These are phyloP conservation scores for Apiospora phragmitis DNA, from an alignment of 2,329 filamentous ascomycete species.

Conservation along the genomic window DNA sequence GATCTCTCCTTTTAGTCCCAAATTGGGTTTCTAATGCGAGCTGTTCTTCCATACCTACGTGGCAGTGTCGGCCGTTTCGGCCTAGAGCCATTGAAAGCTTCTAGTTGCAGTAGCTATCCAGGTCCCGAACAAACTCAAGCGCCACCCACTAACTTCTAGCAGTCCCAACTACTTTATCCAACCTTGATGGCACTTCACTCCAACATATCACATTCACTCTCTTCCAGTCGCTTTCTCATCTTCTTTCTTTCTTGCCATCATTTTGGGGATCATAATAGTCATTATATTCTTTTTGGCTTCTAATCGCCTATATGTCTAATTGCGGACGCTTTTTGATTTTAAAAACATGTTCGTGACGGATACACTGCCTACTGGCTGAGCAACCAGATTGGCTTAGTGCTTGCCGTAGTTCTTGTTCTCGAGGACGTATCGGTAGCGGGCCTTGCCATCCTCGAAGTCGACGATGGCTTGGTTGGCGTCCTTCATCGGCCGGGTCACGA, in stretches of 20 bases:
- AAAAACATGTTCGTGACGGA: not conserved
- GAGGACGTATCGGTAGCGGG: slow-evolving; percentile 50
- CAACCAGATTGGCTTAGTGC: slow-evolving; percentile 17
- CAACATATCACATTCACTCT: not conserved
- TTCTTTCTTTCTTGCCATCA: not conserved
- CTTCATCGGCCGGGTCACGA: slow-evolving; percentile 56
- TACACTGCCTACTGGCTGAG: not conserved
- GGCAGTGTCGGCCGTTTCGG: not conserved
- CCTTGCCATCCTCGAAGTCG: slow-evolving; percentile 58
- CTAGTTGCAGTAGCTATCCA: not conserved
- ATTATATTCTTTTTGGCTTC: not conserved
- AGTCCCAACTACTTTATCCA: not conserved
- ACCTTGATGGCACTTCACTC: not conserved
- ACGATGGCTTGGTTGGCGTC: slow-evolving; percentile 58
- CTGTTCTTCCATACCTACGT: too few relatives aligned
- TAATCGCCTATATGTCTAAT: not conserved
- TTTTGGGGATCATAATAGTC: slow-evolving; percentile 2
- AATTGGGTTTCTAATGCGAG: not conserved
- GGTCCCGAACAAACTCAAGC: not conserved
- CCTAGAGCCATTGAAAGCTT: not conserved
- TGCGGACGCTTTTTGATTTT: not conserved
- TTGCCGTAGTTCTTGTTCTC: slow-evolving; percentile 41
- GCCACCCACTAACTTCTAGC: not conserved
- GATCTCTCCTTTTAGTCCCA: not conserved
- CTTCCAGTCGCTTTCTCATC: not conserved